A percentile compares a stretch with the other conserved stretches of the same genome.
These are phyloP conservation scores for Trypanosoma melophagium DNA, from an alignment of 208 protist species.

Conservation along the genomic window DNA sequence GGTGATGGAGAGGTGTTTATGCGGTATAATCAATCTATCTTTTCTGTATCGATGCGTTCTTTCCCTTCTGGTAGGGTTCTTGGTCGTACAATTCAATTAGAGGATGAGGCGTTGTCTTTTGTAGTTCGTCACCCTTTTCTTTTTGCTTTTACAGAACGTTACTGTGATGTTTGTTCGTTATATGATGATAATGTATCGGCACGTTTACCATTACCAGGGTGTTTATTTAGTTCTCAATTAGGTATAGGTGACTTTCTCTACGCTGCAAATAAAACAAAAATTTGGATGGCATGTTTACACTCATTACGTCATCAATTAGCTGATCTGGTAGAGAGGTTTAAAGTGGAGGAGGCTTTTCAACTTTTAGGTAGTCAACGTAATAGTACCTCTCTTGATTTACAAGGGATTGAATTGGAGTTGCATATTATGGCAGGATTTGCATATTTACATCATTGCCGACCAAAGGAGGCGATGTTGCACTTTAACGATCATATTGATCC, in stretches of 20 bases:
- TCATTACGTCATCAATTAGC: conserved; percentile 63
- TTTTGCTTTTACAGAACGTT: conserved; percentile 58
- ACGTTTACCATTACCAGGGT: conserved; percentile 56
- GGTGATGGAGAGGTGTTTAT: conserved; percentile 48
- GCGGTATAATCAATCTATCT: conserved; percentile 40
- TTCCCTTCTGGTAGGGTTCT: conserved; percentile 28
- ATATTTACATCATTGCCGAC: conserved; percentile 45
- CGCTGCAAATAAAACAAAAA: conserved; percentile 43
- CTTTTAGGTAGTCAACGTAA: conserved; percentile 47
- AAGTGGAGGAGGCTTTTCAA: conserved; percentile 65
- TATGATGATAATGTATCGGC: conserved; percentile 51
- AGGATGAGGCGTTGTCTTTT: conserved; percentile 27
- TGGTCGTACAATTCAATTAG: conserved; percentile 33
- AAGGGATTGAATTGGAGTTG: conserved; percentile 56
- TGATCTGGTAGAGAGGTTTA: conserved; percentile 46
- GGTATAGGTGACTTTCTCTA: conserved; percentile 49
- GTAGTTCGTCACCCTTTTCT: conserved; percentile 63
- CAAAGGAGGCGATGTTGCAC: conserved; percentile 48
- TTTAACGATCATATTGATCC: conserved; percentile 66
- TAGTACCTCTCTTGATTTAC: conserved; percentile 27
- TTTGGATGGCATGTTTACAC: conserved; percentile 64
- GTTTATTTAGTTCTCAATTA: conserved; percentile 45
- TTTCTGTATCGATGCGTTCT: conserved; percentile 36
- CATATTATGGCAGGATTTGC: conserved; percentile 72
- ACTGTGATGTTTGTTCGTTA: conserved; percentile 69